Conservation (phyloP, 2,329 filamentous ascomycete species). For the Emergomyces orientalis region DNA sequence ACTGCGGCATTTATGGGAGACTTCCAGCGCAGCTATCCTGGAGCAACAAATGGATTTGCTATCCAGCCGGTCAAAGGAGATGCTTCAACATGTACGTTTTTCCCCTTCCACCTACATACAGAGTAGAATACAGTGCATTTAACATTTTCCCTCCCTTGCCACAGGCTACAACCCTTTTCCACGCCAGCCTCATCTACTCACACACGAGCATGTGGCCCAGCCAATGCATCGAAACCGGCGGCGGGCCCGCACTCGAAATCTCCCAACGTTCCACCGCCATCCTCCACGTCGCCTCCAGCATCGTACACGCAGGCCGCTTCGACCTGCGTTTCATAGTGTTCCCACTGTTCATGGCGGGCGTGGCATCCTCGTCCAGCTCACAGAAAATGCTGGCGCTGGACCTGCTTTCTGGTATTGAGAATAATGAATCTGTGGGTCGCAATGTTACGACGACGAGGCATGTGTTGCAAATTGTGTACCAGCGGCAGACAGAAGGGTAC, state of each 20-base stretch:
- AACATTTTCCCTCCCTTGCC: constrained; percentile 9
- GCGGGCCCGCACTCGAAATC: constrained; percentile 35
- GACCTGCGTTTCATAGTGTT: constrained; percentile 43
- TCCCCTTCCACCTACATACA: no score
- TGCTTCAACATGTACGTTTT: constrained; percentile 38
- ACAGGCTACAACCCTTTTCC: constrained; percentile 40
- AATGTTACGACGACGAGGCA: constrained; percentile 39
- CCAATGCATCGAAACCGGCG: constrained; percentile 36
- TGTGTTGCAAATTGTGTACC: constrained; percentile 41
- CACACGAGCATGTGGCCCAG: constrained; percentile 45
- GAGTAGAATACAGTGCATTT: neutral
- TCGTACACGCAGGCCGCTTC: constrained; percentile 31
- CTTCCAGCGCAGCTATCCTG: constrained; percentile 29
- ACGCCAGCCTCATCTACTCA: constrained; percentile 44
- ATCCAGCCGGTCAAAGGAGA: constrained; percentile 26
- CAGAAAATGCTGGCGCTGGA: constrained; percentile 42
- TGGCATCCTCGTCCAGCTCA: constrained; percentile 32
- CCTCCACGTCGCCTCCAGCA: constrained; percentile 35
- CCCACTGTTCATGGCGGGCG: constrained; percentile 47
- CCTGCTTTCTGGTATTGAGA: constrained; percentile 41
- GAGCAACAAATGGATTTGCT: constrained; percentile 30
- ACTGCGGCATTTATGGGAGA: constrained; percentile 32
- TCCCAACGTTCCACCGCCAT: constrained; percentile 39
- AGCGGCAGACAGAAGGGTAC: constrained; percentile 38
- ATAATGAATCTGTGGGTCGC: constrained; percentile 38